A percentile compares a stretch with the other conserved stretches of the same genome.
These are phyloP conservation scores for Rhododendron molle DNA, from an alignment of 148 eudicot species.

Conservation along the genomic window DNA sequence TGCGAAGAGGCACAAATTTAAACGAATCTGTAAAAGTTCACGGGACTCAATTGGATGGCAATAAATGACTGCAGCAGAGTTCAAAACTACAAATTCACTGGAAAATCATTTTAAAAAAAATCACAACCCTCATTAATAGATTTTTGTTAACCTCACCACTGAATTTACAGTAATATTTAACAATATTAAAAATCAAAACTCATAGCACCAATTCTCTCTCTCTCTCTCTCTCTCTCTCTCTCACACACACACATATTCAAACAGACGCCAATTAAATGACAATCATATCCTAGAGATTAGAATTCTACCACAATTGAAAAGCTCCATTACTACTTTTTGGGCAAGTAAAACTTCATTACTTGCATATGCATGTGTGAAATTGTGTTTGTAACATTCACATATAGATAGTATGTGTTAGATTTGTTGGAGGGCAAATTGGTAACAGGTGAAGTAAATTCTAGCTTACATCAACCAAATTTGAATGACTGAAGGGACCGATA, in stretches of 20 bases:
- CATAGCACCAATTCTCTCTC: background rate
- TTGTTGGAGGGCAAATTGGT: background rate
- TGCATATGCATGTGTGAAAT: background rate
- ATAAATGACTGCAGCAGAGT: conserved; percentile 28
- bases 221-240: background rate
- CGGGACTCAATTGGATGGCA: conserved; percentile 20
- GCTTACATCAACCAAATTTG: background rate
- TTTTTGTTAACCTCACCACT: background rate
- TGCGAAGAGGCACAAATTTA: conserved; percentile 14
- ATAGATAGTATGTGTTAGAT: background rate
- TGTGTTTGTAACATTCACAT: background rate
- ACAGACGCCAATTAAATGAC: background rate
- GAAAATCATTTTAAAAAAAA: background rate
- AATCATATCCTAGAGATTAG: too few species aligned
- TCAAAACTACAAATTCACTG: background rate
- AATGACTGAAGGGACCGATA: background rate
- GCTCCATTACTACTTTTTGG: background rate
- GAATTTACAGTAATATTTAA: background rate
- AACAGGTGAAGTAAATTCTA: background rate
- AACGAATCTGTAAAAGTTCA: conserved; percentile 8
- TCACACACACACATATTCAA: background rate
- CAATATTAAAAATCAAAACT: background rate
- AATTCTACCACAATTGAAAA: background rate
- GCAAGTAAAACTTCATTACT: background rate
- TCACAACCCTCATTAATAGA: background rate